Evolutionary conservation across 805 yeast genomes (phyloP).

Genomic region (Starmerella sp.): DNA sequence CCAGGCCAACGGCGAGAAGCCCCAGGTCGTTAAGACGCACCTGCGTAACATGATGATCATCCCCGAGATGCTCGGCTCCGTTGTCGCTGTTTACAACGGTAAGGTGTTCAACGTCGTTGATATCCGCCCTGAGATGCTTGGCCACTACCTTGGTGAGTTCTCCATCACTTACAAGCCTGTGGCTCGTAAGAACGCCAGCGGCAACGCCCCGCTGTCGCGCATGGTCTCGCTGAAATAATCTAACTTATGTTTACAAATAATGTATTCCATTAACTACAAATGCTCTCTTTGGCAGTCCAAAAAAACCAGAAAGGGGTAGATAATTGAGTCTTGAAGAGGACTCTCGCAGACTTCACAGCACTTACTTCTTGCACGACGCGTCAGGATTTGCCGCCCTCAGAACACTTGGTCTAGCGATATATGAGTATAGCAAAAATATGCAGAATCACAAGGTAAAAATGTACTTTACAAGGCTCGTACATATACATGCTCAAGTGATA

Average conservation of each 20-base stretch:
- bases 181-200: constrained; percentile 72
- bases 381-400: too few relatives aligned
- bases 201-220: constrained; percentile 25
- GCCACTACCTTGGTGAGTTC: constrained; percentile 99
- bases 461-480: too few relatives aligned
- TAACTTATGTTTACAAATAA: constrained; percentile 8
- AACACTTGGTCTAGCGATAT: too few relatives aligned
- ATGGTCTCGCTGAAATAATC: constrained; percentile 26
- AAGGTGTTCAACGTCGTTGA: constrained; percentile 98
- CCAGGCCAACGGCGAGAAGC: constrained; percentile 67
- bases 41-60: constrained; percentile 97
- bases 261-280: neutral
- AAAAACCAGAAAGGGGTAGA: too few relatives aligned
- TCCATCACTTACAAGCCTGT: constrained; percentile 99
- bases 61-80: constrained; percentile 99
- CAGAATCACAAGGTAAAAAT: neutral
- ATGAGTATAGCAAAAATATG: too few relatives aligned
- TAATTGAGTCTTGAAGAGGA: too few relatives aligned
- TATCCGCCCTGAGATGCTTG: constrained; percentile 98
- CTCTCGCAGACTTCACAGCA: too few relatives aligned
- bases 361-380: too few relatives aligned
- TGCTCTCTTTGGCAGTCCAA: too few relatives aligned
- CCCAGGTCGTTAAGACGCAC: constrained; percentile 96
- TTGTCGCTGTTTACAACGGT: constrained; percentile 99
- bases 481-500: neutral